Evolutionary conservation across 495 filamentous ascomycete species (phyloP).

Genomic region (Xylaria telfairii): DNA sequence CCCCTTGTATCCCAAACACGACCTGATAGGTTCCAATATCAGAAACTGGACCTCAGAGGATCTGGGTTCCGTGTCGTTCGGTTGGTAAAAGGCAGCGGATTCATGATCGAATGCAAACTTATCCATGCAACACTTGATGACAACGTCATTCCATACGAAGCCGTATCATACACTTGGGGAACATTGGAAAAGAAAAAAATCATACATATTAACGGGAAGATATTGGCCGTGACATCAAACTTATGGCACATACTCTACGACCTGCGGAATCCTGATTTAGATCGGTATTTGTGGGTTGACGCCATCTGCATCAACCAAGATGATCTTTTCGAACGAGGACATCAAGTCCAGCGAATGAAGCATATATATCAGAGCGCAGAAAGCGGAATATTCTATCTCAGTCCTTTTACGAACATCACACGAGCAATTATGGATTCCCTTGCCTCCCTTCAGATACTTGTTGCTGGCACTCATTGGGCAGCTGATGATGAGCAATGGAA

Average conservation of each 20-base stretch:
- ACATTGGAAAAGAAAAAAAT: neutral
- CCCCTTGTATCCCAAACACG: neutral
- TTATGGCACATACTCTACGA: neutral
- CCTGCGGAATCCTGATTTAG: neutral
- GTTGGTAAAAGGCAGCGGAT: neutral
- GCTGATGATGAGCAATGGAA: neutral
- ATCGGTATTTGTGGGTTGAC: neutral
- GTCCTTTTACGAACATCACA: neutral
- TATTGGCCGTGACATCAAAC: constrained; percentile 1
- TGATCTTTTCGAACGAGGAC: neutral
- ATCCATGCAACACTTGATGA: constrained; percentile 22
- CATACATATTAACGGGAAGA: neutral
- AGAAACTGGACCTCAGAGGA: neutral
- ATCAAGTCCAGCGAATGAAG: neutral
- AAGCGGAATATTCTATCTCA: constrained; percentile 2
- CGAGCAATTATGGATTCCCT: neutral
- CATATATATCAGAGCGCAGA: neutral
- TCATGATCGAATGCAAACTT: constrained; percentile 26
- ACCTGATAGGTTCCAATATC: neutral
- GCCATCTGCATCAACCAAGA: neutral
- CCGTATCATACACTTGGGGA: constrained; percentile 26
- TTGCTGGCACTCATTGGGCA: neutral
- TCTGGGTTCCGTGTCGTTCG: neutral
- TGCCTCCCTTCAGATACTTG: neutral
- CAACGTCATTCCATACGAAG: constrained; percentile 21